Percentiles rank a stretch among this genome's conserved stretches.
phyloP scores from a whole-genome alignment of 345 rosid genomes.

The Euphorbia peplus region DNA sequence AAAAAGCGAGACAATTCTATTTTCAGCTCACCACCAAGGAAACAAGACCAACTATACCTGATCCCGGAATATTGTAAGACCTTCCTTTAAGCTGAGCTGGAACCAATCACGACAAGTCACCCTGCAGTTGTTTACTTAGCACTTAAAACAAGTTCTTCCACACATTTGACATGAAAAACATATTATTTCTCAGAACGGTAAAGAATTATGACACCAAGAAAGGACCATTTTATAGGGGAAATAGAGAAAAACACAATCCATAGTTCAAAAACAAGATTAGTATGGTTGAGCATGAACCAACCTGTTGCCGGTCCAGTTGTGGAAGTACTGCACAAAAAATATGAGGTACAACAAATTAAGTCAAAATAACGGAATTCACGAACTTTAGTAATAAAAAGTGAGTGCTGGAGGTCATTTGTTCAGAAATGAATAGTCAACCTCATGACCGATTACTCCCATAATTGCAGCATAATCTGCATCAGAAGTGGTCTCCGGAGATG shows the following conservation, averaged over 20 bases:
- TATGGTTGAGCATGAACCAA: slow-evolving; percentile 28
- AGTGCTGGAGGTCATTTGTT: background rate
- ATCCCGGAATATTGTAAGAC: slow-evolving; percentile 96
- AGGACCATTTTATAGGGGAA: background rate
- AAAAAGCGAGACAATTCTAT: background rate
- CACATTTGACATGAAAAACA: background rate
- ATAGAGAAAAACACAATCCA: background rate
- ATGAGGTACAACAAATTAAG: slow-evolving; percentile 17
- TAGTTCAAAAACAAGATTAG: background rate
- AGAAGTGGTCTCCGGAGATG: slow-evolving; percentile 95
- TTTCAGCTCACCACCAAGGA: slow-evolving; percentile 5
- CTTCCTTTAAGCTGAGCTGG: slow-evolving; percentile 99
- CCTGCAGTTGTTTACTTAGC: slow-evolving; percentile 41
- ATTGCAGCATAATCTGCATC: slow-evolving; percentile 97
- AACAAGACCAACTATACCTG: slow-evolving; percentile 47
- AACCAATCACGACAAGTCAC: slow-evolving; percentile 99
- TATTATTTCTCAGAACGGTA: background rate
- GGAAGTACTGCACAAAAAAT: slow-evolving; percentile 77
- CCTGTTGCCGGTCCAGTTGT: slow-evolving; percentile 99
- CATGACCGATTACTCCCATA: slow-evolving; percentile 95
- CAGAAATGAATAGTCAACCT: slow-evolving; percentile 48
- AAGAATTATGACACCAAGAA: background rate
- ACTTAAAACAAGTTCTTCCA: slow-evolving; percentile 7
- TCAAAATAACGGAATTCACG: slow-evolving; percentile 17
- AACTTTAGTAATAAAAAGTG: background rate